Conservation (phyloP, 257 asterid species). For the Paraleonurus japonicus region DNA sequence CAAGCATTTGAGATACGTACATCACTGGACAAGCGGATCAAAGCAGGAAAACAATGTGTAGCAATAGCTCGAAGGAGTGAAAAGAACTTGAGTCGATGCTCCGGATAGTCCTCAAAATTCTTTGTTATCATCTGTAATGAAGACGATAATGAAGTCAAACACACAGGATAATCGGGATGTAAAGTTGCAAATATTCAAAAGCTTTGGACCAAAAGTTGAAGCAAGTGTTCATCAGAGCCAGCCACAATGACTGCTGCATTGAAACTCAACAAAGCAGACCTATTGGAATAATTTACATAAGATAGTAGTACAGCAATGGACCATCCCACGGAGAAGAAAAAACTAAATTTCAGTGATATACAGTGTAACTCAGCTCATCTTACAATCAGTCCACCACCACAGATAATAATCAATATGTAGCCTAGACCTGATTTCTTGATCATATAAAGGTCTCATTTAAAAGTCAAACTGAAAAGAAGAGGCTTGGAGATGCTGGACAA, state of each 20-base stretch:
- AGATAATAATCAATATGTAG: neutral
- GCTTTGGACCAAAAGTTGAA: neutral
- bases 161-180: neutral
- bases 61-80: slow-evolving; percentile 96
- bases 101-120: slow-evolving; percentile 98
- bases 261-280: neutral
- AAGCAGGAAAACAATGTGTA: slow-evolving; percentile 85
- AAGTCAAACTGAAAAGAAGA: no score
- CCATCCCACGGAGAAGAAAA: neutral
- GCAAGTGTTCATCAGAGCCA: neutral
- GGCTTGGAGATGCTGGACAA: no score
- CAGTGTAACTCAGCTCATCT: neutral
- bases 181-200: slow-evolving; percentile 6
- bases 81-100: slow-evolving; percentile 96
- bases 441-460: no score
- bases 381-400: neutral
- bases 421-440: neutral
- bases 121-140: slow-evolving; percentile 86
- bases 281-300: neutral
- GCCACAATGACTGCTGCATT: neutral
- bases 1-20: slow-evolving; percentile 31
- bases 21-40: slow-evolving; percentile 87
- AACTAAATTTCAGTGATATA: neutral
- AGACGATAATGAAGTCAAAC: slow-evolving; percentile 15
- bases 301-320: neutral